Base-by-base conservation (phyloP, 805 yeast genomes). In the Saccharomycopsis microspora region DNA sequence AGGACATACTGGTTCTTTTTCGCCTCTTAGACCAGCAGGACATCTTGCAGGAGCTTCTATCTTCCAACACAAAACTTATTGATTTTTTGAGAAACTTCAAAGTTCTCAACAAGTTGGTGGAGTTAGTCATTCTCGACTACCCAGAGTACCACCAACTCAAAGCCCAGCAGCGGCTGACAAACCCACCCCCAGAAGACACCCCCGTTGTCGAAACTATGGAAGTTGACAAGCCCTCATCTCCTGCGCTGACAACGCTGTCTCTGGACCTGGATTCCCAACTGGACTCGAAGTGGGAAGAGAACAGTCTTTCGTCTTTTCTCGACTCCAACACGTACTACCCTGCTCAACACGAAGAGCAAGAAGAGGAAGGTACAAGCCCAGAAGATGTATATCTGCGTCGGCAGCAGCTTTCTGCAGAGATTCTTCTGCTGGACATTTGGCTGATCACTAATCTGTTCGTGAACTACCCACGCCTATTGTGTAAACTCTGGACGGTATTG, bases 371-470 rank as follows among this genome's bases (percentile, higher is more conserved):
- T 28, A 71, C 68, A 48, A 63, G 64, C 4, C 65, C 64, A 33
- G 65, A 66, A 41, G 67, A 65, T 44, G 64, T 55, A 3, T 69
- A 64, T 41, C 51, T 61, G 2, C 60, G 72, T 56, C 60, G 75
- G 52, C 80, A 87, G 1, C 80, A 79, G 48, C 72, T 82, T 56
- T 88, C 96, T 4, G 86, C 96, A 1, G 97, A 93, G 61, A 82
- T 93, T 40, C 69, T 93, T 43, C 78, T 90, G 39, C 86, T 93
- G 3, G 97, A 90, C 59, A 89, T 88, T 5, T 90, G 97, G 96
- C 83, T 94, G 2, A 70, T 93, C 37, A 84, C 96, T 1, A 95
- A 89, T 56, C 80, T 95, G 1, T 81, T 93, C 47, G 80, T 90
- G 81, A 89, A 85, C 55, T 76, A 80, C 51, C 68, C 75, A 3